A percentile compares a stretch with the other conserved stretches of the same genome.
Evolutionary conservation across 352 stramenopile species (phyloP).

Genomic region (Albugo candida): DNA sequence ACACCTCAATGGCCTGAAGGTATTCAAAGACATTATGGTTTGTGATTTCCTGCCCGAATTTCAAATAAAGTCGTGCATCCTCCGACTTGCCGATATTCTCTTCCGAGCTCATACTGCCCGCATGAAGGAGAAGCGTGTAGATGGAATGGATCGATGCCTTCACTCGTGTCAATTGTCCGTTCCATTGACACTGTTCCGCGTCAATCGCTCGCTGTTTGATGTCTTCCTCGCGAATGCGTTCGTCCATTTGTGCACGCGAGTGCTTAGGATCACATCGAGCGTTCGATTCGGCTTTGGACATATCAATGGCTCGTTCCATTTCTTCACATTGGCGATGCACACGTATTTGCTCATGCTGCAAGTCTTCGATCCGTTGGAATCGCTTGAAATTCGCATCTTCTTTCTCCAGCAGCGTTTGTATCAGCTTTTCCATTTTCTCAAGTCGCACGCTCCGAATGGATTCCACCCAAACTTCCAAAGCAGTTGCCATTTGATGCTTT

Average conservation of each 20-base stretch:
- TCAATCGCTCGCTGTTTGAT: conserved; percentile 15
- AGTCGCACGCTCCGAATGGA: conserved; percentile 17
- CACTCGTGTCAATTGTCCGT: conserved; percentile 25
- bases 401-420: conserved; percentile 25
- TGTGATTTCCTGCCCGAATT: too few species aligned
- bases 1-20: conserved; percentile 56
- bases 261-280: too few species aligned
- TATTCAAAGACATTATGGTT: conserved; percentile 56
- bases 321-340: conserved; percentile 27
- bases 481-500: too few species aligned
- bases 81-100: conserved; percentile 19
- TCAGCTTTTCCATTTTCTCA: conserved; percentile 24
- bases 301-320: conserved; percentile 25
- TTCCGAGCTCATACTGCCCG: background rate
- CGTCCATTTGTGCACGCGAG: too few species aligned
- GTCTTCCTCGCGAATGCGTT: too few species aligned
- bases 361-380: conserved; percentile 51
- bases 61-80: conserved; percentile 12
- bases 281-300: conserved; percentile 45
- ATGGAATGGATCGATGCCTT: conserved; percentile 59
- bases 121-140: conserved; percentile 40
- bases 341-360: conserved; percentile 32
- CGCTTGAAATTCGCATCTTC: conserved; percentile 67
- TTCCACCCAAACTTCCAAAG: too few species aligned
- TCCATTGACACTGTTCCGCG: conserved; percentile 30